Evolutionary conservation across 768 basidiomycete genomes (phyloP).

Genomic region (Podaxis carcinomalis): DNA sequence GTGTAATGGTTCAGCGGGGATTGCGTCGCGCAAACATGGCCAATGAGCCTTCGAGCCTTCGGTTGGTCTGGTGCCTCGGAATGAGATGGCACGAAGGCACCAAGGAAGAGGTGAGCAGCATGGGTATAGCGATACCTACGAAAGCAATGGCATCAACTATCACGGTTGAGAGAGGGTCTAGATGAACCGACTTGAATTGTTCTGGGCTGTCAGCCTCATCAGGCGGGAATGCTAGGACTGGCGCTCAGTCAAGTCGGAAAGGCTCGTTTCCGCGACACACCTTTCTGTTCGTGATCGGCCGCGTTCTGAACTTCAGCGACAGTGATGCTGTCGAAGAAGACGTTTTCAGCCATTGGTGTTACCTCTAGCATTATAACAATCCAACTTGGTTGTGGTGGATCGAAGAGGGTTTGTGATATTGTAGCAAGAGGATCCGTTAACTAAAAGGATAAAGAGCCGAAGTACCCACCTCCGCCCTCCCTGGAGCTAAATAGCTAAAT

Average conservation of each 20-base stretch:
- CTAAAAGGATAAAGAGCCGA: not conserved
- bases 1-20: slow-evolving; percentile 49
- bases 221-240: slow-evolving; percentile 43
- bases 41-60: slow-evolving; percentile 43
- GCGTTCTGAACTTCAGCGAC: slow-evolving; percentile 38
- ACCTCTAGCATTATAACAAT: not conserved
- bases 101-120: slow-evolving; percentile 60
- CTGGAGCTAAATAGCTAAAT: not conserved
- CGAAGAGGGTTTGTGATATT: not conserved
- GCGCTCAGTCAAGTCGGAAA: not conserved
- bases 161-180: not conserved
- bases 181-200: slow-evolving; percentile 40
- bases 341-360: slow-evolving; percentile 3
- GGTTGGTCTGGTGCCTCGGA: slow-evolving; percentile 6
- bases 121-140: slow-evolving; percentile 41
- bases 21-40: slow-evolving; percentile 61
- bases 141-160: not conserved
- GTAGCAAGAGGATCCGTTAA: not conserved
- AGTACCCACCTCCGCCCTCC: not conserved
- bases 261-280: not conserved
- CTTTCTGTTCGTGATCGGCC: slow-evolving; percentile 41
- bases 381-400: not conserved
- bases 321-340: slow-evolving; percentile 40
- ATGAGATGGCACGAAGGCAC: slow-evolving; percentile 42
- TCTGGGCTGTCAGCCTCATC: slow-evolving; percentile 62